Evolutionary conservation across 2,329 filamentous ascomycete species (phyloP), one percentile per base, ranked within the genome.

Genomic region (Gnomoniopsis smithogilvyi): DNA sequence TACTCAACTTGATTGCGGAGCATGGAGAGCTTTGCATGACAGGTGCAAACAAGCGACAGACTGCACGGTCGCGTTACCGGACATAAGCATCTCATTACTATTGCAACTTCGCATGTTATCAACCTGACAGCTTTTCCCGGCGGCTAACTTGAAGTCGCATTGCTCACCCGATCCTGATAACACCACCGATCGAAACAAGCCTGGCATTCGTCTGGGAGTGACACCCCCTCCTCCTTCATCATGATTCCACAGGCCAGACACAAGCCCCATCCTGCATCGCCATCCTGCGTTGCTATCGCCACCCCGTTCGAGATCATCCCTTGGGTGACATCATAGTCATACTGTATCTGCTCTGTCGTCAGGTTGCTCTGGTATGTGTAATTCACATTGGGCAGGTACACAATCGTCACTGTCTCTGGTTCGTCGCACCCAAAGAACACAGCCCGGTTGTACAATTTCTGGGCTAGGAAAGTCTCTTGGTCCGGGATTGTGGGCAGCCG

Each of bases 181-280:
- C 55, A 57, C 26, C 38, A 57, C 38, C 34, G 8, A 2, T 57
- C 55, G 8, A 57, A 52, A 21, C 55, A 57, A 19, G 55, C 38
- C n/a, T 52, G 26, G 12, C 55, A 57, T 11, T 41, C 48, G n/a
- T 57, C 55, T 6, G 55, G 55, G 15, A 57, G 46, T 26, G 2
- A 19, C 4, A 34, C 49, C 1, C 36, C 54, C 17, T 52, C 26
- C 38, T 57, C 55, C 36, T 57, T 57, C 48, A 51, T 52, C 49
- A 57, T 52, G 2, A 57, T 38, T 11, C 48, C 55, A 14, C 55
- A 57, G 3, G 55, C 55, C 41, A 57, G 43, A 38, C 55, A 57
- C 19, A 52, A 6, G 2, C 49, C 55, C 55, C 55, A 57, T 0
- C 48, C 55, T 10, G 51, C 48, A 2, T 43, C 55, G 3, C 55